phyloP scores from a whole-genome alignment of 176 grass and related monocot genomes.

The Areca catechu region DNA sequence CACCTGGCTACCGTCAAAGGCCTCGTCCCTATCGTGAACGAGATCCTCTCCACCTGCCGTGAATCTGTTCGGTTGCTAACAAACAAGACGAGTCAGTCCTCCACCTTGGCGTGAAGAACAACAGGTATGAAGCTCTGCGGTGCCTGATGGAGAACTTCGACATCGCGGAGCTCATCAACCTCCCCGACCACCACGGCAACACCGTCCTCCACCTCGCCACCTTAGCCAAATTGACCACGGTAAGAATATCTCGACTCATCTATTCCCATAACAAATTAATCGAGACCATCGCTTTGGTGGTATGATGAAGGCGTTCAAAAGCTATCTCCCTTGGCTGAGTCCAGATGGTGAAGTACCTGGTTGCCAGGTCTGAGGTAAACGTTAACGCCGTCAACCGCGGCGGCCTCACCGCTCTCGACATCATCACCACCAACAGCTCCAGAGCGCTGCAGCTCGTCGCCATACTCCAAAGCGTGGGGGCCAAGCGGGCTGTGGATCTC shows the following conservation, averaged over 20 bases:
- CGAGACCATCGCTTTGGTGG: neutral
- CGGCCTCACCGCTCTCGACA: neutral
- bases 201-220: neutral
- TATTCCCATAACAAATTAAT: neutral
- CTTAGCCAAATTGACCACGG: neutral
- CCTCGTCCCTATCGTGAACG: neutral
- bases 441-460: neutral
- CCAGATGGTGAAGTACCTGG: neutral
- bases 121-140: neutral
- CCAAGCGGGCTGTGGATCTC: neutral
- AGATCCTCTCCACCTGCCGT: neutral
- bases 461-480: neutral
- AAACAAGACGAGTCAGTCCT: neutral
- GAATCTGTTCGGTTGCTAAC: neutral
- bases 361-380: neutral
- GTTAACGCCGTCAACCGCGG: neutral
- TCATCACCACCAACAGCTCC: constrained; percentile 1
- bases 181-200: neutral
- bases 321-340: neutral
- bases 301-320: neutral
- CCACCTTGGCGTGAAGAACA: neutral
- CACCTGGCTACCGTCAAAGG: neutral
- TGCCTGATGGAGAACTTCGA: neutral
- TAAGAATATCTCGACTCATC: neutral
- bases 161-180: neutral